Base-by-base conservation (phyloP, 441 rosid genomes). In the Sinapis alba region DNA sequence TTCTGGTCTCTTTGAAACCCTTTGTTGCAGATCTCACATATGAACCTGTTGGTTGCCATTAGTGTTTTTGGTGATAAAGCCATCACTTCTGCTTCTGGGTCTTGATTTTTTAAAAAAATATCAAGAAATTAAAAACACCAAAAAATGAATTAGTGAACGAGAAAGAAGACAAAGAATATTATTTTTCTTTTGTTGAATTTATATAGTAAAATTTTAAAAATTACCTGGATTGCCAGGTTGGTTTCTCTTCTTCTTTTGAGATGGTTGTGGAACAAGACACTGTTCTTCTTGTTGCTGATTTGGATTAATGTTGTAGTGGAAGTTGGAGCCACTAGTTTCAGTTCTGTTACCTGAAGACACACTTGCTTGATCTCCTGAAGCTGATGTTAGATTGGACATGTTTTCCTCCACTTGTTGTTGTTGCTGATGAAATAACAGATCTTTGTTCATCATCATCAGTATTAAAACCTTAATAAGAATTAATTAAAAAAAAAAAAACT, bases 311-410 rank as follows among this genome's bases (percentile, higher is more conserved):
- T 63, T 63, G 13, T 38, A 63, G 0, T 38, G 68, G 21, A 63
- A 38, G 68, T 63, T 63, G 53, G 66, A 69, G 59, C 53, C 78
- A 68, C 54, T 78, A 21, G 80, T 78, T 74, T 86, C 91, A 54
- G 83, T 77, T 71, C 85, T 84, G 75, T 83, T 86, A 15, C 86
- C 86, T 13, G 95, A 90, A 79, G 97, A 90, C 79, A 83, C 92
- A 84, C 92, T 94, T 62, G 78, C 70, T 62, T 62, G 81, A 77
- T 86, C 89, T 47, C 86, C 91, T 62, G 97, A 88, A 76, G 96
- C 92, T 65, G 96, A 87, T 64, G 97, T 94, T 83, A 94, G 78
- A 85, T 91, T 94, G 10, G 97, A 90, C 95, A 91, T 89, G 77
- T 87, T 89, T 62, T 90, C 92, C 34, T 85, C 93, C 57, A 84